phyloP scores from a whole-genome alignment of 2,329 filamentous ascomycete genomes.

The Penicillium frequentans region DNA sequence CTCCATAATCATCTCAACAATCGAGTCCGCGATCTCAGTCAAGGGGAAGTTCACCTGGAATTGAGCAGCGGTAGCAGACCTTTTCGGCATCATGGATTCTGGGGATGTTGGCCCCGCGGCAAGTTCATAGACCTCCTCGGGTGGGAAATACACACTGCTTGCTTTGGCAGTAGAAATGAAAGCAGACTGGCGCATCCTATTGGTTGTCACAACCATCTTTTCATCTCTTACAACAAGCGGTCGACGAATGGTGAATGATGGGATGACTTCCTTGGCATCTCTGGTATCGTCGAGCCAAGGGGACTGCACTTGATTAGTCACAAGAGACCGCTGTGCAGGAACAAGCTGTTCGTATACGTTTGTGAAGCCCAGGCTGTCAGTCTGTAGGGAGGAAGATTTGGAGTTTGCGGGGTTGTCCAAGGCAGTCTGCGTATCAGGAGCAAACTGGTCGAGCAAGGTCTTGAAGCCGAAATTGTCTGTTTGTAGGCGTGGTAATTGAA shows the following conservation, averaged over 20 bases:
- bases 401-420: not conserved
- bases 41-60: slow-evolving; percentile 38
- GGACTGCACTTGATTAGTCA: not conserved
- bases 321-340: not conserved
- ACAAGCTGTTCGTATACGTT: not conserved
- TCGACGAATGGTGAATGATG: not conserved
- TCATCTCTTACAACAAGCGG: slow-evolving; percentile 14
- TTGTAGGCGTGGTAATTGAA: slow-evolving; percentile 23
- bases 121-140: slow-evolving; percentile 35
- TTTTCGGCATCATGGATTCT: not conserved
- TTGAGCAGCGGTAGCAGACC: slow-evolving; percentile 10
- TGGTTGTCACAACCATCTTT: slow-evolving; percentile 25
- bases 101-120: slow-evolving; percentile 27
- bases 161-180: slow-evolving; percentile 20
- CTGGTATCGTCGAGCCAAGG: not conserved
- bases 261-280: not conserved
- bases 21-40: slow-evolving; percentile 49
- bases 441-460: slow-evolving; percentile 7
- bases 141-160: slow-evolving; percentile 17
- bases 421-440: not conserved
- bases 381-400: not conserved
- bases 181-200: slow-evolving; percentile 16
- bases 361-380: not conserved
- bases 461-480: slow-evolving; percentile 11
- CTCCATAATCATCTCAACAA: slow-evolving; percentile 51